Evolutionary conservation across 1,284 basidiomycete species (phyloP), one percentile per base, ranked within the genome.

Genomic region (Melanopsichium pennsylvanicum): DNA sequence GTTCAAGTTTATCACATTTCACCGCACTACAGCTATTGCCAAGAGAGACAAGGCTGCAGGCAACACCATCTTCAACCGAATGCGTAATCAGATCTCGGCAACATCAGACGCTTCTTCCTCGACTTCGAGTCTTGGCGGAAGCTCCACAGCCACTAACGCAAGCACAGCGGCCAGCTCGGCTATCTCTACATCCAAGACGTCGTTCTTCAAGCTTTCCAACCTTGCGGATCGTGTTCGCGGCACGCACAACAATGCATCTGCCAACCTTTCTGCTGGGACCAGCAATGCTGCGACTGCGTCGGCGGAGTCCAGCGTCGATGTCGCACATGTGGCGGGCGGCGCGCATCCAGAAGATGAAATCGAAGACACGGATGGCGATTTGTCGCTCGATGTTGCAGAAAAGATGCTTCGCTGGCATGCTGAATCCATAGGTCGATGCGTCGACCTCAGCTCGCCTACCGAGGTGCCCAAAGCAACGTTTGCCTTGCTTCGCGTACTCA

Each of bases 21-120:
- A 98, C 83, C 92, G 54, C 18, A 40, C 49, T 19, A 46, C 64
- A 18, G 52, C 54, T 8, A 38, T 46, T 15, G 44, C 41, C 19
- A 61, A 54, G 36, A 45, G 34, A 21, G 51, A 72, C 22, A 44
- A 60, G 27, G 66, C 36, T 18, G 37, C 58, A 0, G 91, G 90
- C 9, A 81, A 78, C 39, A 85, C 89, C 86, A 80, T 87, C 83
- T 91, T 98, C 71, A 92, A 96, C 78, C 89, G 93, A 27, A 88
- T 98, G 83, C 92, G 96, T 35, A 90, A 92, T 76, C 92, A 93
- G 75, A 86, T 97, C 36, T 88, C 92, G 38, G 87, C 89, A 0
- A 88, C 90, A 2, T 87, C 90, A 0, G 85, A 87, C 21, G 58
- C 56, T 27, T 43, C 55, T 2, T 68, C 58, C 26, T 60, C 56